Evolutionary conservation across 1,139 yeast species (phyloP).

Genomic region (Nadsonia starkeyi-henricii): DNA sequence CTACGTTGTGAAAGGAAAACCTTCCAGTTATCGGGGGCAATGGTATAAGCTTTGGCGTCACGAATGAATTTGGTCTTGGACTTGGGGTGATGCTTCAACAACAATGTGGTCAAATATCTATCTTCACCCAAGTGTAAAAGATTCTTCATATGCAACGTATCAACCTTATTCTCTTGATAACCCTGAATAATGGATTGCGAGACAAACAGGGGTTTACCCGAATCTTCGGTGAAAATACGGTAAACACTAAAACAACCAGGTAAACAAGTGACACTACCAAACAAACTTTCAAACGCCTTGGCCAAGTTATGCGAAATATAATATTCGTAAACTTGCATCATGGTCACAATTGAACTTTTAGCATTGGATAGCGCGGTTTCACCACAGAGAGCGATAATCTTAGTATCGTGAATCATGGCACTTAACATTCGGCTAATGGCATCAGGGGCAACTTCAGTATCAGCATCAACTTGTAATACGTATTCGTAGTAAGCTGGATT

Average conservation of each 20-base stretch:
- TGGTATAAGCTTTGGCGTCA: slow-evolving; percentile 28
- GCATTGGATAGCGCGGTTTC: slow-evolving; percentile 29
- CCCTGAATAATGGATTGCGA: slow-evolving; percentile 26
- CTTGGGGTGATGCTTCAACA: slow-evolving; percentile 26
- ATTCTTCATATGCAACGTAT: slow-evolving; percentile 29
- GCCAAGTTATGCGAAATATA: slow-evolving; percentile 30
- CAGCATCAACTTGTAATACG: slow-evolving; percentile 31
- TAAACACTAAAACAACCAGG: slow-evolving; percentile 32
- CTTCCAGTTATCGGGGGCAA: slow-evolving; percentile 31
- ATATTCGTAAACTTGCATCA: slow-evolving; percentile 33
- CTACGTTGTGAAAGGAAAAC: slow-evolving; percentile 31
- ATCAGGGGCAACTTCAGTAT: slow-evolving; percentile 27
- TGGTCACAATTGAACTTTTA: slow-evolving; percentile 26
- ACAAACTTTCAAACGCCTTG: slow-evolving; percentile 29
- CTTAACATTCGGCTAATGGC: slow-evolving; percentile 26
- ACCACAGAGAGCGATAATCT: slow-evolving; percentile 29
- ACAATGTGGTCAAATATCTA: slow-evolving; percentile 28
- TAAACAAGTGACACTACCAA: slow-evolving; percentile 30
- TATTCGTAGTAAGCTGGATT: slow-evolving; percentile 30
- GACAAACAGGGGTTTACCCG: slow-evolving; percentile 28
- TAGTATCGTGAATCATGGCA: slow-evolving; percentile 24
- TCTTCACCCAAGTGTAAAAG: slow-evolving; percentile 30
- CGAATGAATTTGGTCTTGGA: slow-evolving; percentile 28
- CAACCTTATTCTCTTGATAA: slow-evolving; percentile 26
- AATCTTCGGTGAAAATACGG: slow-evolving; percentile 24